phyloP scores from a whole-genome alignment of 2,329 filamentous ascomycete genomes.

The Diplodia scrobiculata region DNA sequence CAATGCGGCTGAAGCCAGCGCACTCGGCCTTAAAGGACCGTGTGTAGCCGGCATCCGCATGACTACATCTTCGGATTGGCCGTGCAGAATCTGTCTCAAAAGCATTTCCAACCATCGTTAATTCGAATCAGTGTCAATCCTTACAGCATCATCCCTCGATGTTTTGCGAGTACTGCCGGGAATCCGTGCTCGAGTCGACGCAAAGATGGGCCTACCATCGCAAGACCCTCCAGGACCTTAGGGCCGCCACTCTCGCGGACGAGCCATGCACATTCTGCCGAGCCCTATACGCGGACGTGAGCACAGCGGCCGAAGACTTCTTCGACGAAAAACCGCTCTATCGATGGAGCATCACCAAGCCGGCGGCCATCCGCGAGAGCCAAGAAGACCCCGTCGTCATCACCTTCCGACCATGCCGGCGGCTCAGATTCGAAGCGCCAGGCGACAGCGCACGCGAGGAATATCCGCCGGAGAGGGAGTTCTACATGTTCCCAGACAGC shows the following conservation, averaged over 20 bases:
- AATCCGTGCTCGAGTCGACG: neutral
- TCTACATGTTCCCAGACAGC: slow-evolving; percentile 4
- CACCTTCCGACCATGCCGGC: neutral
- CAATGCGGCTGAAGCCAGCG: neutral
- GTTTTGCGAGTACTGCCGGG: neutral
- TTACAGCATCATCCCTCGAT: neutral
- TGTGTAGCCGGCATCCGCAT: neutral
- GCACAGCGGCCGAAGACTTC: no score
- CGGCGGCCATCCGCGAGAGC: neutral
- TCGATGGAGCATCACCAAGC: neutral
- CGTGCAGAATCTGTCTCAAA: neutral
- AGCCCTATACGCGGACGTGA: neutral
- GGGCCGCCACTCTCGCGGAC: no score
- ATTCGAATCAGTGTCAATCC: neutral
- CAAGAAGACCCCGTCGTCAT: neutral
- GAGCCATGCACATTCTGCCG: neutral
- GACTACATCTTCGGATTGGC: neutral
- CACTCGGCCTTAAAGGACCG: neutral
- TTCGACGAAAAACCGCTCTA: neutral
- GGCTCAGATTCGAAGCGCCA: neutral
- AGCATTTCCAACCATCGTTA: neutral
- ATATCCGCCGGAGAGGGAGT: neutral
- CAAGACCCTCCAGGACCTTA: neutral
- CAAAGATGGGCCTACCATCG: neutral
- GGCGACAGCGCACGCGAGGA: neutral